Base-by-base conservation (phyloP, 1,284 basidiomycete species). In the Stygiomarasmius scandens region DNA sequence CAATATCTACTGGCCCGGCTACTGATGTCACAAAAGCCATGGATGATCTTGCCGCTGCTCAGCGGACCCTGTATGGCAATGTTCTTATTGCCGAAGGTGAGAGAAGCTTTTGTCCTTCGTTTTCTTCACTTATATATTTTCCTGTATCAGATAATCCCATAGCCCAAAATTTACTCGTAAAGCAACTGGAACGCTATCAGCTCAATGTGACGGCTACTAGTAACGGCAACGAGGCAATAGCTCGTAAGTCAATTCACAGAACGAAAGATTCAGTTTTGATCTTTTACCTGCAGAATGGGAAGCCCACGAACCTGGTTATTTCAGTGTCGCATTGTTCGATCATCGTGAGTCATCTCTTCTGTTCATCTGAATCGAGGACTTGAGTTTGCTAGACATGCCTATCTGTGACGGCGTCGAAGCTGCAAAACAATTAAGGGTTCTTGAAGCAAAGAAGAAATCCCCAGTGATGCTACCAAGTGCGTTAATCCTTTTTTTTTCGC, bases 321-420 rank as follows among this genome's bases (percentile, higher is more conserved):
- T 87, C 68, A 84, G 80, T 60, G 78, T 83, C 2, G 87, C 87
- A 2, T 65, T 90, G 29, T 90, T 90, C 63, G 87, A 90, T 65
- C 87, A 90, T 69, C 87, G 86, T 88, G 63, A 67, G 83, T 73
- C 0, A 47, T 4, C 23, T 43, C 27, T 16, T 58, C 46, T 54
- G 22, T 36, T 38, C 23, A 20, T 6, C 14, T 5, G 38, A 12
- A 19, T 6, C 11, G 16, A 41, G 8, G 11, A 19, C 11, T n/a
- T 41, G 14, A 12, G n/a, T 41, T 16, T 41, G 27, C 5, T 57
- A 89, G 87, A 89, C 65, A 90, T 90, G 87, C 87, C 87, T 1
- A 76, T 90, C 55, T 88, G 86, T 62, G 87, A 90, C 63, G 87
- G 87, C 11, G 86, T 90, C 5, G 86, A 89, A 63, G 87, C 87